Base-by-base conservation (phyloP, 176 grass and related monocot genomes). In the Oryza rufipogon region DNA sequence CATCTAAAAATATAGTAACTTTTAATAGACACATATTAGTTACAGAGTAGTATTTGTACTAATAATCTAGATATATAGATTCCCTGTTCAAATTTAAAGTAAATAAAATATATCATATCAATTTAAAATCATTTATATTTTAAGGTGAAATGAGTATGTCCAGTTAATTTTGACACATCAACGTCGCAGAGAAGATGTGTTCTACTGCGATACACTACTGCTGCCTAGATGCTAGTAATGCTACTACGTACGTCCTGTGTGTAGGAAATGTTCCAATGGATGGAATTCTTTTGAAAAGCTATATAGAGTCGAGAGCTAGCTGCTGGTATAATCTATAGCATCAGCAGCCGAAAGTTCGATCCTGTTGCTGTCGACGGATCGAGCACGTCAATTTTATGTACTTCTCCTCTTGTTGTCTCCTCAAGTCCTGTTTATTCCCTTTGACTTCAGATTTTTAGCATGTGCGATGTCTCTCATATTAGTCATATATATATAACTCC, bases 341-440 rank as follows among this genome's bases (percentile, higher is more conserved):
- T 54, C 73, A 75, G n/a, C 73, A 36, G 5, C 73, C 73, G 28
- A 75, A 56, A 58, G 73, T n/a, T 32, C 73, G 54, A 58, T 58
- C 54, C 14, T 36, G 26, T 75, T 58, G 48, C 73, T 36, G 9
- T 75, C 52, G 48, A 54, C 7, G 23, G 45, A 9, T 58, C 54
- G 54, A 58, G 42, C 44, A 32, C 9, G 26, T 58, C 71, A 30
- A 30, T 54, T 58, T 56, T 30, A 20, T 75, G 73, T 75, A 34
- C 48, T 49, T 74, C 71, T 10, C 13, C 47, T 5, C 30, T 58
- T 75, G 73, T 75, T 75, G 25, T 3, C 19, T 75, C 56, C 8
- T 75, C 9, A 28, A n/a, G 7, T n/a, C 46, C 28, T 75, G 26
- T 19, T 75, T 56, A 75, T 75, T 75, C 73, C 48, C 0, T 34